Percentiles rank a stretch among this genome's conserved stretches.
Conservation (phyloP, 1,139 yeast species). For the Saccharomycopsis hybrid region DNA sequence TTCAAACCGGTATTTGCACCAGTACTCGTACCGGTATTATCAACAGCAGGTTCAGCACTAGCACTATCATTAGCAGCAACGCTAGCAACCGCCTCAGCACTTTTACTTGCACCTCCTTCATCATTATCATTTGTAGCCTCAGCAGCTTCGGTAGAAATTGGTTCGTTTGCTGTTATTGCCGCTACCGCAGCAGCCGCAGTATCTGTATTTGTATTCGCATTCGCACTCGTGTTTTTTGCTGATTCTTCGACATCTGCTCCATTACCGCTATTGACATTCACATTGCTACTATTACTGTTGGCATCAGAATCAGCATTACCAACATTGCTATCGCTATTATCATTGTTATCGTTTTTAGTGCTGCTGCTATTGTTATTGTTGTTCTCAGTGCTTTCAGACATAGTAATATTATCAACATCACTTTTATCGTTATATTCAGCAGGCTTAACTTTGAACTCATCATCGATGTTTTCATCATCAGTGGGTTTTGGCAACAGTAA, state of each 20-base stretch:
- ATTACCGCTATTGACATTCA: background rate
- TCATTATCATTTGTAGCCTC: too few relatives aligned
- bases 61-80: background rate
- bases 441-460: slow-evolving; percentile 14
- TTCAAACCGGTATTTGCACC: background rate
- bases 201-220: too few relatives aligned
- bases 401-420: background rate
- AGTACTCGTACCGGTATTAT: background rate
- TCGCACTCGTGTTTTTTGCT: too few relatives aligned
- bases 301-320: background rate
- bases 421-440: background rate
- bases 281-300: background rate
- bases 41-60: background rate
- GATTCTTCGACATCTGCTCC: background rate
- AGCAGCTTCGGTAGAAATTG: too few relatives aligned
- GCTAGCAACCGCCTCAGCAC: background rate
- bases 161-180: too few relatives aligned
- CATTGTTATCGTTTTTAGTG: background rate
- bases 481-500: background rate
- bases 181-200: too few relatives aligned
- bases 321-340: background rate
- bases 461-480: slow-evolving; percentile 18
- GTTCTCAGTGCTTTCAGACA: background rate
- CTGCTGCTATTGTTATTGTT: too few relatives aligned
- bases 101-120: too few relatives aligned